Conservation (phyloP, 2,329 filamentous ascomycete species). For the Byssochlamys sp. region DNA sequence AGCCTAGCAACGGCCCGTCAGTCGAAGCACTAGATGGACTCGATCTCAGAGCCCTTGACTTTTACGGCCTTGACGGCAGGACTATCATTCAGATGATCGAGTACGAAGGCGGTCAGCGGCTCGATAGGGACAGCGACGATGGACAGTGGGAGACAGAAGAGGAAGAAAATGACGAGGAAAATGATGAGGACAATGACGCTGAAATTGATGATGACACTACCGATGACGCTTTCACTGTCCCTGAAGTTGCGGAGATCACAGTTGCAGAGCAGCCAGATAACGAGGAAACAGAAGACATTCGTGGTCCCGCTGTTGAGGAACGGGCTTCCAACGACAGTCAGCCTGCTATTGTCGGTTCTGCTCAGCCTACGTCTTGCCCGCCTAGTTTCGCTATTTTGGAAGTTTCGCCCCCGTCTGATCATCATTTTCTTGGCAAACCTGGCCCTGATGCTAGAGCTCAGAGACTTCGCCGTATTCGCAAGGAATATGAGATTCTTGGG, state of each 20-base stretch:
- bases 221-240: not conserved
- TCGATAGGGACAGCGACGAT: conserved; percentile 35
- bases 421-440: conserved; percentile 30
- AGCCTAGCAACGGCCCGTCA: conserved; percentile 1
- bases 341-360: conserved; percentile 1
- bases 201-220: not conserved
- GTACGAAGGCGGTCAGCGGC: conserved; percentile 34
- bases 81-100: conserved; percentile 28
- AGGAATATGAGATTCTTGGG: conserved; percentile 51
- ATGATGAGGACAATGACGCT: conserved; percentile 6
- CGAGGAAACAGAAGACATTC: conserved; percentile 4
- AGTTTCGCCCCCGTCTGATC: conserved; percentile 30
- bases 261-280: not conserved
- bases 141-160: conserved; percentile 34
- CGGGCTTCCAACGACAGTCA: not conserved
- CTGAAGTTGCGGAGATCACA: conserved; percentile 6
- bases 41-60: conserved; percentile 9
- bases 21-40: conserved; percentile 9
- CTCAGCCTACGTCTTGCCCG: conserved; percentile 12
- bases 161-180: conserved; percentile 22
- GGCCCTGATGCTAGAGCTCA: conserved; percentile 14
- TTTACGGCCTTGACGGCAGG: conserved; percentile 11
- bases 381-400: conserved; percentile 34
- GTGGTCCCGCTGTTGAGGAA: not conserved
- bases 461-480: conserved; percentile 41